Evolutionary conservation across 106 monocot species (phyloP).

Genomic region (Vanilla planifolia): DNA sequence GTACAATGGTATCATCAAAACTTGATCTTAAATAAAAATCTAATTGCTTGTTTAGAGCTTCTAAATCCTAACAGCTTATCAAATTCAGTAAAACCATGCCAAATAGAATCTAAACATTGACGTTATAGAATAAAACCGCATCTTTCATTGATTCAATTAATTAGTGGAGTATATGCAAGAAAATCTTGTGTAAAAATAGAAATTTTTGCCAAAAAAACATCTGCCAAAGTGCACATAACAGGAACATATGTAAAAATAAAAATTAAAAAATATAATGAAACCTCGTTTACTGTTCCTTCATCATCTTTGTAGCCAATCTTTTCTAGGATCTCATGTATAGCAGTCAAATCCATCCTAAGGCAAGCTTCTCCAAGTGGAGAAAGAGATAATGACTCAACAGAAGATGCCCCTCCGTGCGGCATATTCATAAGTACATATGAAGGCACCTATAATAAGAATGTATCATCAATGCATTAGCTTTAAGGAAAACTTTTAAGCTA

Average conservation of each 20-base stretch:
- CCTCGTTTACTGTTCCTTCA: slow-evolving; percentile 94
- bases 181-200: too few relatives aligned
- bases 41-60: too few relatives aligned
- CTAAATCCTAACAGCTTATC: too few relatives aligned
- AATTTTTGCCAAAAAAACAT: neutral
- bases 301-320: slow-evolving; percentile 91
- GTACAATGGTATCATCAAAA: too few relatives aligned
- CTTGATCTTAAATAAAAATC: too few relatives aligned
- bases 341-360: slow-evolving; percentile 83
- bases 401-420: slow-evolving; percentile 55
- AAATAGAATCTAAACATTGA: too few relatives aligned
- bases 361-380: slow-evolving; percentile 96
- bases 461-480: too few relatives aligned
- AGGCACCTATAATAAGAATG: slow-evolving; percentile 72
- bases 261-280: slow-evolving; percentile 11
- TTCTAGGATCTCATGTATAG: slow-evolving; percentile 88
- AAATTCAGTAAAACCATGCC: too few relatives aligned
- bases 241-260: neutral
- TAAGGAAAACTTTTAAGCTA: too few relatives aligned
- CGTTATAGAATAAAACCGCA: too few relatives aligned
- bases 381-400: slow-evolving; percentile 57
- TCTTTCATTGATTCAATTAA: too few relatives aligned
- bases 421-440: slow-evolving; percentile 87
- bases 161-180: too few relatives aligned
- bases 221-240: neutral